Percentiles rank a stretch among this genome's conserved stretches.
phyloP scores from a whole-genome alignment of 148 eudicot genomes.

The Chenopodium berlandieri region DNA sequence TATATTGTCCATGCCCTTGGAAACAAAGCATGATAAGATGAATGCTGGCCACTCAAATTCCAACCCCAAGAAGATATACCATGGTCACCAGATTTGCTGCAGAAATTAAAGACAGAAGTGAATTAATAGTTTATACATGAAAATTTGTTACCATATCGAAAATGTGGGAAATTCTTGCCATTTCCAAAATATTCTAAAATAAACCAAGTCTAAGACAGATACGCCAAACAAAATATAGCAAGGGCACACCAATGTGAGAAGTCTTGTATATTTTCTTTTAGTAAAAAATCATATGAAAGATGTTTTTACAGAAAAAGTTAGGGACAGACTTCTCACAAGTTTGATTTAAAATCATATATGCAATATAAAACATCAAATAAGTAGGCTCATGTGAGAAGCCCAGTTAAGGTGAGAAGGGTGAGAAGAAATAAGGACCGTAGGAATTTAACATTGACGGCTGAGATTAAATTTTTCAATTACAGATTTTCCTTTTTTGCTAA shows the following conservation, averaged over 20 bases:
- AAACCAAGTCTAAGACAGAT: neutral
- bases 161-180: neutral
- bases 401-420: no score
- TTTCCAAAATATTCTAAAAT: neutral
- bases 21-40: conserved; percentile 95
- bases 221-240: neutral
- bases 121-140: conserved; percentile 5
- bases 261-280: no score
- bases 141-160: neutral
- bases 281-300: no score
- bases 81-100: conserved; percentile 69
- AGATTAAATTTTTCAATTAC: no score
- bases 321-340: no score
- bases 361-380: no score
- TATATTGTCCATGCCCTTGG: conserved; percentile 99
- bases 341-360: no score
- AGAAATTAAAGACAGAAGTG: conserved; percentile 9
- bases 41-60: conserved; percentile 96
- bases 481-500: no score
- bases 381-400: no score
- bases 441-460: no score
- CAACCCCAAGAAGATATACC: conserved; percentile 99
- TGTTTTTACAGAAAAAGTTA: no score
- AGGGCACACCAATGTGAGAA: neutral
- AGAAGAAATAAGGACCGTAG: no score